A percentile compares a stretch with the other conserved stretches of the same genome.
Evolutionary conservation across 352 stramenopile genomes (phyloP).

Genomic region (Phytophthora cactorum): DNA sequence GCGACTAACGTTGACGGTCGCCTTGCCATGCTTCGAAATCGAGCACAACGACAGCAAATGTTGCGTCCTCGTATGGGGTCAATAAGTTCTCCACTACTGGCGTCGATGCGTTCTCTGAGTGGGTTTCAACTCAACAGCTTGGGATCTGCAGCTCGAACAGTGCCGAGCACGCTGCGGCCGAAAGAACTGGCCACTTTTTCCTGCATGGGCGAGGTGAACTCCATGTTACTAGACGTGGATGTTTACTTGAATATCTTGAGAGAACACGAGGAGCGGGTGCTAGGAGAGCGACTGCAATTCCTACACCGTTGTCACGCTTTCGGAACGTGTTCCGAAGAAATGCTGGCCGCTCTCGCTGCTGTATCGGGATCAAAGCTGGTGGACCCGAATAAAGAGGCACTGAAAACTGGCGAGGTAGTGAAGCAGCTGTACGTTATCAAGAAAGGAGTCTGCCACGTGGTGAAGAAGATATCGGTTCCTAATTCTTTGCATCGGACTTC

Average conservation of each 20-base stretch:
- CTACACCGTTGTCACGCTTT: slow-evolving; percentile 70
- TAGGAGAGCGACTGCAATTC: slow-evolving; percentile 61
- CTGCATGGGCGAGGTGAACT: slow-evolving; percentile 60
- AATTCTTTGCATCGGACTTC: slow-evolving; percentile 8
- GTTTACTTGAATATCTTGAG: slow-evolving; percentile 58
- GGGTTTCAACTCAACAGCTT: slow-evolving; percentile 23
- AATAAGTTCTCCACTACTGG: slow-evolving; percentile 11
- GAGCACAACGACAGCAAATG: slow-evolving; percentile 29
- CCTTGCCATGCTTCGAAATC: slow-evolving; percentile 39
- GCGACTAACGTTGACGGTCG: slow-evolving; percentile 45
- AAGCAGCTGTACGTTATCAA: slow-evolving; percentile 73
- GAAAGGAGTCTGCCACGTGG: slow-evolving; percentile 71
- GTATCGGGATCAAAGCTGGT: slow-evolving; percentile 59
- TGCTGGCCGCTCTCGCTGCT: slow-evolving; percentile 51
- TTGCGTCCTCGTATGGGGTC: slow-evolving; percentile 27
- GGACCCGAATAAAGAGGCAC: slow-evolving; percentile 56
- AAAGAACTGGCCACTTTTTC: slow-evolving; percentile 55
- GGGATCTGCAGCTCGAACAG: slow-evolving; percentile 11
- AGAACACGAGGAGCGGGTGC: slow-evolving; percentile 48
- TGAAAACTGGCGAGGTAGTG: slow-evolving; percentile 64
- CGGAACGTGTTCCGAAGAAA: slow-evolving; percentile 58
- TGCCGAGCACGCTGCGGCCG: slow-evolving; percentile 7
- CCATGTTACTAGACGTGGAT: slow-evolving; percentile 55
- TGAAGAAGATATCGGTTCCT: slow-evolving; percentile 56
- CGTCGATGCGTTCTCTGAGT: slow-evolving; percentile 25